A percentile compares a stretch with the other conserved stretches of the same genome.
These are phyloP conservation scores for Arthrobotrys megalospora DNA, from an alignment of 2,329 filamentous ascomycete species.

Conservation along the genomic window DNA sequence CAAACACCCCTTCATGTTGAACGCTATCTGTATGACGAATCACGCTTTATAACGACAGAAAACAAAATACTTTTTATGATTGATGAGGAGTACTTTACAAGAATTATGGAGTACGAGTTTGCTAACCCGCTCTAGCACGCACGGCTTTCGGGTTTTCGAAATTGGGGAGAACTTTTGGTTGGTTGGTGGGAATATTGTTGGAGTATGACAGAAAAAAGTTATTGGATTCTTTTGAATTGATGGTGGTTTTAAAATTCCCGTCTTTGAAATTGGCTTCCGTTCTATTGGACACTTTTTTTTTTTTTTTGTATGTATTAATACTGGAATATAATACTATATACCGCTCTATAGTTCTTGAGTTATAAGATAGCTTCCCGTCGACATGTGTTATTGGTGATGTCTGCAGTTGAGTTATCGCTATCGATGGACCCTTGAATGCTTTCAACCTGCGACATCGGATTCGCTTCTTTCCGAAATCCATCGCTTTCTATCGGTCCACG, in stretches of 20 bases:
- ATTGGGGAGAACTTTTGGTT: neutral
- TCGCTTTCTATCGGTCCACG: constrained; percentile 46
- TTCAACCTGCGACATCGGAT: constrained; percentile 39
- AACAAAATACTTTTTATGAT: constrained; percentile 16
- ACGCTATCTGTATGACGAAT: constrained; percentile 37
- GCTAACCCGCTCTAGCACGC: constrained; percentile 7
- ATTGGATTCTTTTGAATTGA: neutral
- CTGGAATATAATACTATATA: constrained; percentile 20
- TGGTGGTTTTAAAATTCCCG: neutral
- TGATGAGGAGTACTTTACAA: constrained; percentile 23
- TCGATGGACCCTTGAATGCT: constrained; percentile 9
- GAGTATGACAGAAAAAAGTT: constrained; percentile 25
- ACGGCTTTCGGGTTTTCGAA: neutral
- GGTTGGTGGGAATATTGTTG: neutral
- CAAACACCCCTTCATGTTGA: constrained; percentile 19
- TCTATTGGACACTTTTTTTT: neutral
- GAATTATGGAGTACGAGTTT: constrained; percentile 2
- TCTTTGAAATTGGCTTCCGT: neutral
- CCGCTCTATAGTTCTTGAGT: neutral
- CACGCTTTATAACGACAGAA: constrained; percentile 35
- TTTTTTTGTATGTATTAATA: constrained; percentile 31
- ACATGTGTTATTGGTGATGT: neutral
- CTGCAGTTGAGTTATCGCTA: neutral
- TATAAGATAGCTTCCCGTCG: neutral
- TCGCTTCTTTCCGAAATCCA: constrained; percentile 29